Evolutionary conservation across 192 early-diverging fungal species (phyloP), one percentile per base, ranked within the genome.

Genomic region (Podila minutissima): DNA sequence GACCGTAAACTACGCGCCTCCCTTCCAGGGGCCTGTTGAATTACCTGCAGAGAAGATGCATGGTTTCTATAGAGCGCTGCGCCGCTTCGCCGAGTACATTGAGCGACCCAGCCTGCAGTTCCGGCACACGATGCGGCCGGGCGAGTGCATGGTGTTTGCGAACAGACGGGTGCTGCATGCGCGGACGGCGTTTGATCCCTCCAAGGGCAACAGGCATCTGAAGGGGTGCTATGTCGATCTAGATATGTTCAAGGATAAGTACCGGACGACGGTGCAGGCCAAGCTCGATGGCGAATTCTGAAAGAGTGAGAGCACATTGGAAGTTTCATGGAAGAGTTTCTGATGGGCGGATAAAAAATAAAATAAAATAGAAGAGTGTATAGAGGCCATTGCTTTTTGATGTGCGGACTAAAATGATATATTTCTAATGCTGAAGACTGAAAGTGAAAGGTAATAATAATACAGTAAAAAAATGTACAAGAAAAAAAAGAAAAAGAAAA

Each of bases 111-210:
- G 86, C 37, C 71, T 91, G n/a, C 78, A 87, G 38, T 93, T 78
- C 69, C 74, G 87, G 62, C 85, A 88, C 33, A 87, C 89, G 38
- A 75, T 95, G 74, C 77, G 91, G 64, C 88, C 89, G 2, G 93
- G 94, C 10, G 89, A 94, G 37, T 79, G 87, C 24, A 92, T 92
- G 37, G 75, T 95, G n/a, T 95, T 96, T 85, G 88, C 88, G 3
- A 96, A 96, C 75, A 74, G 93, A 61, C 75, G 95, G 24, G 92
- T 95, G 8, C 72, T 96, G 65, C 95, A 96, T 85, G 95, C 91
- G 15, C 83, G 95, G 29, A 86, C 85, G 1, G 86, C 86, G 19
- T 96, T 95, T 86, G 92, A 96, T 78, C 79, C 90, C 0, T 62
- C 78, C 22, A 89, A 85, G 65, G 93, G 94, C 10, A 90, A 94